Base-by-base conservation (phyloP, 768 basidiomycete genomes). In the Xerocomellus dryophilus region DNA sequence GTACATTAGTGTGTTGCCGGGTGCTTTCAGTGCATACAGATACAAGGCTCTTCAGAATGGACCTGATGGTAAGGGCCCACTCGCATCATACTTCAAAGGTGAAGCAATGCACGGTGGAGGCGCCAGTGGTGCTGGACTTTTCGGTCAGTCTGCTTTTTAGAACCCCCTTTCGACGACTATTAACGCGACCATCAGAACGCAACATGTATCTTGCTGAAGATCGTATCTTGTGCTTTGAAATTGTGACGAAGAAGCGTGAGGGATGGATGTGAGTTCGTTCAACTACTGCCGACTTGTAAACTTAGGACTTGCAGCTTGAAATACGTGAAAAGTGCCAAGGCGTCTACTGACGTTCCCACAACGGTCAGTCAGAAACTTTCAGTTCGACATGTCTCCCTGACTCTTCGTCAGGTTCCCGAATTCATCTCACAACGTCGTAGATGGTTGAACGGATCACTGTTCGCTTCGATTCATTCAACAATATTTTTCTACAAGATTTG, bases 131-230 rank as follows among this genome's bases (percentile, higher is more conserved):
- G 90, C 90, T 36, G 86, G 88, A 32, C 75, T 92, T 29, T 91
- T 91, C 56, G 78, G 78, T 74, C 43, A 42, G 69, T 34, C 32
- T 49, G 25, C 25, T 34, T 52, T n/a, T 35, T 29, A 6, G 2
- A 31, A 18, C 56, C 12, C 31, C n/a, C 17, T 45, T 39, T 15
- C 8, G 23, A 25, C 6, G 7, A 15, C 14, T 39, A 17, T 47
- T 50, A 44, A 57, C 31, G 38, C 4, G 7, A 15, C 56, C 58
- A 29, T 44, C 68, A 74, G 81, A 92, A 72, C 80, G 91, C 39
- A 94, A 93, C 75, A 94, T 93, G 88, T 94, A 93, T 68, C 83
- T 93, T 54, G 91, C 91, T 20, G 91, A 93, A 66, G 85, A 91
- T 76, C 84, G 90, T 75, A 94, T 94, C 62, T 75, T 94, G 40